Evolutionary conservation across 2,329 filamentous ascomycete species (phyloP), one percentile per base, ranked within the genome.

Genomic region (Leptographium wingfieldii): DNA sequence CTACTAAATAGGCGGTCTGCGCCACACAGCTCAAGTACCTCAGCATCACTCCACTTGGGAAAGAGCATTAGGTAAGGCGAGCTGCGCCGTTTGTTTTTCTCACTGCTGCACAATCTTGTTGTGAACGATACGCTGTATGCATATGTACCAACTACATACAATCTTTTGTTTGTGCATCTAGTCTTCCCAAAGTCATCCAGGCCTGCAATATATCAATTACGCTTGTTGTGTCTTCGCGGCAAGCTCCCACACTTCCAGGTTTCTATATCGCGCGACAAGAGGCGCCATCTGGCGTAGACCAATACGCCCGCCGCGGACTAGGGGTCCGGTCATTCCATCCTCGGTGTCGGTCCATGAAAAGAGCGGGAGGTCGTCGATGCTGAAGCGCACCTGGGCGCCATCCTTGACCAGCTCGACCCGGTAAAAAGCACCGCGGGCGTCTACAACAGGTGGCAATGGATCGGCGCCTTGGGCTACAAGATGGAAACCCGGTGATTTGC

Each of bases 401-500:
- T 58, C 33, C 22, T 58, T 52, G 33, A 58, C 11, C 11, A 53
- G 12, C 33, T 58, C 56, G 22, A 58, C 22, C 1, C 33, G 46
- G 56, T 58, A 58, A 29, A 58, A 58, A 9, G 56, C 35, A 35
- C 33, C 49, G 16, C 9, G 12, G 4, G 57, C 49, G 10, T 46
- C 48, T 6, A 22, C 48, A 11, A 54, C 49, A 14, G 48, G 48
- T 25, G 57, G 57, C 33, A 58, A 16, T 35, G 57, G 57, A 5
- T 58, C 57, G 31, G 49, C 57, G 19, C 57, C 57, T 27, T 58
- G 48, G 48, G 56, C 56, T 3, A 58, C 56, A 7, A 58, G 49
- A 22, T 53, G 48, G 56, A 58, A 58, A n/a, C 56, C 56, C 7
- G 56, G 48, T 31, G 48, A 57, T 31, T 58, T 58, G 48, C 56